phyloP scores from a whole-genome alignment of 2,329 filamentous ascomycete species.

The Raffaelea arxii region DNA sequence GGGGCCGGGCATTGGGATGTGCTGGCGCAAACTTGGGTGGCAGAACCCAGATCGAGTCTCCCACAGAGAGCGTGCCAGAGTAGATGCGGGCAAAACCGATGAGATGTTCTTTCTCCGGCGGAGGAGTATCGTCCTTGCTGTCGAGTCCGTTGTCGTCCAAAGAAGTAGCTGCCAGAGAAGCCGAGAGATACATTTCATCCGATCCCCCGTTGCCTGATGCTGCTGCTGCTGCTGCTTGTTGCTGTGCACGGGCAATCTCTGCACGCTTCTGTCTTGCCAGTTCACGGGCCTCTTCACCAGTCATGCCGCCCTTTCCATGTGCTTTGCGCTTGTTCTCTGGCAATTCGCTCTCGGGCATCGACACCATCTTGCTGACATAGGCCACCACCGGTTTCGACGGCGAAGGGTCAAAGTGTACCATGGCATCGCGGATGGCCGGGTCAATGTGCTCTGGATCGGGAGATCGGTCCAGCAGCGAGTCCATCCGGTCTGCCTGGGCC shows the following conservation, averaged over 20 bases:
- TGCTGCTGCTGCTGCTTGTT: constrained; percentile 26
- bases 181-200: constrained; percentile 4
- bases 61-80: constrained; percentile 80
- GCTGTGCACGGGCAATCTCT: constrained; percentile 74
- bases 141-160: constrained; percentile 17
- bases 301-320: constrained; percentile 55
- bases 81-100: constrained; percentile 93
- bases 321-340: constrained; percentile 64
- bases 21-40: constrained; percentile 88
- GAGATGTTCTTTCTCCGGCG: constrained; percentile 71
- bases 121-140: constrained; percentile 43
- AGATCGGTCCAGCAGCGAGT: constrained; percentile 67
- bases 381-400: constrained; percentile 73
- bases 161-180: constrained; percentile 5
- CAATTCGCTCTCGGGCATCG: constrained; percentile 84
- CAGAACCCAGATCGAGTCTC: constrained; percentile 83
- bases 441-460: constrained; percentile 68
- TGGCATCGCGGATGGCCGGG: constrained; percentile 61
- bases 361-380: constrained; percentile 98
- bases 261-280: constrained; percentile 80
- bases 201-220: constrained; percentile 18
- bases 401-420: constrained; percentile 66
- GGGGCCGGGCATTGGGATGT: constrained; percentile 58
- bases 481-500: constrained; percentile 73
- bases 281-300: constrained; percentile 81